Evolutionary conservation across 2,329 filamentous ascomycete genomes (phyloP).

Genomic region (Malbranchea cinnamomea): DNA sequence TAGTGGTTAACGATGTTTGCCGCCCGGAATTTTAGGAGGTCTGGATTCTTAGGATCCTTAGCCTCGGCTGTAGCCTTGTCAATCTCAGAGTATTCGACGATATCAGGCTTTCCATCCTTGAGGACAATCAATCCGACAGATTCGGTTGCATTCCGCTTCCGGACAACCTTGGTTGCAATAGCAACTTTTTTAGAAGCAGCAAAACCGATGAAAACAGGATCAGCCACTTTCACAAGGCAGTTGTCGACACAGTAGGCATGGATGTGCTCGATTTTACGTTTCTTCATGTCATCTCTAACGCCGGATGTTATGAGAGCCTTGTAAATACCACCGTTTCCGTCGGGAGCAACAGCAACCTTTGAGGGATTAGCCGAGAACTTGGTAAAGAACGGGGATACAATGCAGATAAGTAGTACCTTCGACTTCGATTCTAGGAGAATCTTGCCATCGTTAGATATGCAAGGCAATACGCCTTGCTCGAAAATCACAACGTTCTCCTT

Average conservation of each 20-base stretch:
- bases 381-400: not conserved
- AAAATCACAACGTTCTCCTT: slow-evolving; percentile 83
- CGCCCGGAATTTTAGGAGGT: slow-evolving; percentile 84
- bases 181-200: slow-evolving; percentile 75
- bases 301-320: slow-evolving; percentile 69
- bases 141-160: slow-evolving; percentile 92
- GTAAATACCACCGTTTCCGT: slow-evolving; percentile 96
- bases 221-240: slow-evolving; percentile 96
- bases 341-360: slow-evolving; percentile 76
- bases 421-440: slow-evolving; percentile 84
- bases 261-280: slow-evolving; percentile 82
- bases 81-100: slow-evolving; percentile 98
- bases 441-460: slow-evolving; percentile 95
- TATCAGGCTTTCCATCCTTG: slow-evolving; percentile 91
- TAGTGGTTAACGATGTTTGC: slow-evolving; percentile 99
- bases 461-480: slow-evolving; percentile 91
- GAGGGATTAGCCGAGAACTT: slow-evolving; percentile 4
- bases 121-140: slow-evolving; percentile 86
- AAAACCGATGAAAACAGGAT: slow-evolving; percentile 91
- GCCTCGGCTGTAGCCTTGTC: slow-evolving; percentile 78
- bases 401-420: slow-evolving; percentile 37
- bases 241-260: slow-evolving; percentile 99
- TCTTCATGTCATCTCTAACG: slow-evolving; percentile 74
- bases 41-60: slow-evolving; percentile 63
- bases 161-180: slow-evolving; percentile 97